phyloP scores from a whole-genome alignment of 1,284 basidiomycete species.

The Pseudozyma pruni region DNA sequence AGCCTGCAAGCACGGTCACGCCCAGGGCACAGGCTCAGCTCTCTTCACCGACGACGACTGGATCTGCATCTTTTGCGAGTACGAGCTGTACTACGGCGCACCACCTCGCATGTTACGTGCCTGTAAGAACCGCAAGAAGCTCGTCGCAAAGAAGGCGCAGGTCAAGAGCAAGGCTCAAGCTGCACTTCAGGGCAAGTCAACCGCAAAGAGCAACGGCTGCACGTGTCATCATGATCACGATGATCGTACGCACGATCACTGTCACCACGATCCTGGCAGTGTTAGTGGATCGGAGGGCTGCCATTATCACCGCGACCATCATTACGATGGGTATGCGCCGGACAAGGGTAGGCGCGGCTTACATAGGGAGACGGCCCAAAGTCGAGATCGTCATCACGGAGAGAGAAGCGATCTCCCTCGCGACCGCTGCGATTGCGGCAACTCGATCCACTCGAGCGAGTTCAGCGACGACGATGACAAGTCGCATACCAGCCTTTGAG shows the following conservation, averaged over 20 bases:
- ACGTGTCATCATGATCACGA: conserved; percentile 13
- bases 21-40: conserved; percentile 25
- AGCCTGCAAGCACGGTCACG: conserved; percentile 14
- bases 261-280: conserved; percentile 5
- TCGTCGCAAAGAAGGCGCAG: conserved; percentile 61
- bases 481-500: background rate
- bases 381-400: background rate
- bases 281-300: too few species aligned
- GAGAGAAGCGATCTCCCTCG: conserved; percentile 4
- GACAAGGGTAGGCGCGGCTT: background rate
- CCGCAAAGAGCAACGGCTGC: background rate
- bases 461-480: conserved; percentile 30
- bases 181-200: conserved; percentile 22
- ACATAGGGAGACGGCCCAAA: background rate
- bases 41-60: conserved; percentile 55
- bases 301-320: conserved; percentile 10
- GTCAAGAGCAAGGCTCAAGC: conserved; percentile 56
- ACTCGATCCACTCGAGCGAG: conserved; percentile 48
- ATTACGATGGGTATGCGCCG: background rate
- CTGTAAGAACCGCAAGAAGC: conserved; percentile 62
- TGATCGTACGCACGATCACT: conserved; percentile 7
- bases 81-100: conserved; percentile 68
- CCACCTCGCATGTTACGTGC: conserved; percentile 55
- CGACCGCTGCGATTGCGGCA: conserved; percentile 45
- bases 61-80: conserved; percentile 69